Evolutionary conservation across 1,284 basidiomycete genomes (phyloP), one percentile per base, ranked within the genome.

Genomic region (Stygiomarasmius scandens): DNA sequence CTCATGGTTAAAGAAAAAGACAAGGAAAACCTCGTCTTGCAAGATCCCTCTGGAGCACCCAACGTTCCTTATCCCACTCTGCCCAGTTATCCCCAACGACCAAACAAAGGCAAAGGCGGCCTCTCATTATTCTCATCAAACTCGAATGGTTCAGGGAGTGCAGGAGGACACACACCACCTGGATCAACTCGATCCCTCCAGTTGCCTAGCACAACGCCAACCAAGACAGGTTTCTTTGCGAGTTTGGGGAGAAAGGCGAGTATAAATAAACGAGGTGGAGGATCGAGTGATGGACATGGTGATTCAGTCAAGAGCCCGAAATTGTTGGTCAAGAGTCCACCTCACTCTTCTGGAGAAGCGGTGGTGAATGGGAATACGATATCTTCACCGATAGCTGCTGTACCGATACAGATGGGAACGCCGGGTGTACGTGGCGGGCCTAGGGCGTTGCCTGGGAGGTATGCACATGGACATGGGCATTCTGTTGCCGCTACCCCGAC

Each of bases 171-270:
- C 19, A 36, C 0, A 60, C 74, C 5, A 68, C 74, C n/a, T 72
- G 69, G 61, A 14, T 52, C 58, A 67, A 66, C n/a, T n/a, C n/a
- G 64, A 60, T 62, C 12, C 8, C 5, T 12, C n/a, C 11, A 41
- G 14, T 19, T 41, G 6, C 74, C 74, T 22, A 45, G 44, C 29
- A 70, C 74, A 1, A 67, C 74, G 8, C 63, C 71, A 14, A 69
- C 72, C 52, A 80, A 80, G 52, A 68, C 79, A 23, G 80, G 81
- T 23, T 92, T 93, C 75, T 89, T 93, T 66, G 77, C 90, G 2
- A 86, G 88, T 0, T 78, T 93, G 16, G 87, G 90, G 3, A 78
- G 90, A 23, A 91, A 85, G 68, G 75, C 82, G 16, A 92, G 90
- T 65, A 68, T 85, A 16, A 77, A 71, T 66, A 76, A 75, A 62